Base-by-base conservation (phyloP, 2,329 filamentous ascomycete species). In the Colletotrichum falcatum region DNA sequence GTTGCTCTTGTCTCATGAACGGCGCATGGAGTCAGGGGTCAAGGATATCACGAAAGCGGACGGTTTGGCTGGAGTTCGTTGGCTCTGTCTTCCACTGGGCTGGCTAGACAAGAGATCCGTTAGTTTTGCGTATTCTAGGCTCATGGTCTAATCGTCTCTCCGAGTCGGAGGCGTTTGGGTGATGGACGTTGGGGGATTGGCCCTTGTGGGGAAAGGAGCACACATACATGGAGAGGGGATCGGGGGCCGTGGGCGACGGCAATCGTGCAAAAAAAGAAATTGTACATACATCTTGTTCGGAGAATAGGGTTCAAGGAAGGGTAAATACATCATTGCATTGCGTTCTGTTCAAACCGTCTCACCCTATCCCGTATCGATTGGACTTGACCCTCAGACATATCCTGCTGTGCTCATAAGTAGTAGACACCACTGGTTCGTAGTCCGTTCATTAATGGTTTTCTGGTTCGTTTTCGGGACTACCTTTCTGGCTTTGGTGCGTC, bases 251-350 rank as follows among this genome's bases (percentile, higher is more conserved):
- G 46, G 59, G 58, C 53, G 44, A 63, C 49, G 46, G 46, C 63
- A 28, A 51, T 72, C 64, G 75, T 78, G 79, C 76, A 75, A 76
- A 76, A 79, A 80, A 78, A 77, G 39, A 79, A 80, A 78, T 75
- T 82, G 81, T 82, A 82, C 78, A 83, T 82, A 81, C 79, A 78
- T 77, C 78, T 80, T 80, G 79, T 79, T 78, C 72, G 77, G 77
- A 76, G 75, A 76, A 78, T 75, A 74, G 72, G 76, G 73, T 74
- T 77, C 69, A 74, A 73, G 74, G 75, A 79, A 78, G 80, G 78
- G 66, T 74, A 67, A 74, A 66, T 70, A 70, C 64, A 74, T 64
- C 64, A 74, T 64, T 74, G 70, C 74, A 74, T 74, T 72, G 68
- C 65, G 60, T 60, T 55, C 61, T 61, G 60, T 62, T 68, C 66